phyloP scores from a whole-genome alignment of 495 filamentous ascomycete species.

The Neurospora tetraspora region DNA sequence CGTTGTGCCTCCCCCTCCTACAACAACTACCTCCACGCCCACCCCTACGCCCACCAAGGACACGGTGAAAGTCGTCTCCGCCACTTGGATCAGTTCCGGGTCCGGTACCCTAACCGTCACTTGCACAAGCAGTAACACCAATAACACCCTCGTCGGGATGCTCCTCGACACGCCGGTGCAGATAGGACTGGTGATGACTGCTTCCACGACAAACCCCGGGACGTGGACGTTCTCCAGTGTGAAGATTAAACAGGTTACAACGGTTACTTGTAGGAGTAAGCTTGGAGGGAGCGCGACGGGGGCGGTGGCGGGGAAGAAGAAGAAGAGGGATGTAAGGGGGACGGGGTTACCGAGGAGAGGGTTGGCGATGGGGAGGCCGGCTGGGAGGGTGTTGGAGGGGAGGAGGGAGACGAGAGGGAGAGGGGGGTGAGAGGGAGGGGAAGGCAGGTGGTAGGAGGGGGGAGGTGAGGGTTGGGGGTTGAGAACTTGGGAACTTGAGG shows the following conservation, averaged over 20 bases:
- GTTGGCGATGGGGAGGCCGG: no score
- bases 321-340: neutral
- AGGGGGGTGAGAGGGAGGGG: no score
- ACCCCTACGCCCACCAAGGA: neutral
- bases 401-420: neutral
- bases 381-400: neutral
- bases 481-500: neutral
- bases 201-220: neutral
- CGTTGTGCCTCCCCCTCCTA: neutral
- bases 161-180: conserved; percentile 23
- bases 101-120: conserved; percentile 10
- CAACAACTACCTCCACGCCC: fast-evolving
- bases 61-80: conserved; percentile 1
- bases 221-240: neutral
- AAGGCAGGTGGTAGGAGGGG: no score
- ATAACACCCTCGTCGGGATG: conserved; percentile 20
- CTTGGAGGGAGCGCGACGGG: neutral
- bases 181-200: neutral
- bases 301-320: neutral
- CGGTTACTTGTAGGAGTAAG: neutral
- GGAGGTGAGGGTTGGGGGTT: neutral
- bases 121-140: conserved; percentile 17
- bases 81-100: conserved; percentile 9
- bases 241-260: neutral
- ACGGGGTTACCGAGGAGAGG: no score